Evolutionary conservation across 305 asterid genomes (phyloP).

Genomic region (Fraxinus sp.): DNA sequence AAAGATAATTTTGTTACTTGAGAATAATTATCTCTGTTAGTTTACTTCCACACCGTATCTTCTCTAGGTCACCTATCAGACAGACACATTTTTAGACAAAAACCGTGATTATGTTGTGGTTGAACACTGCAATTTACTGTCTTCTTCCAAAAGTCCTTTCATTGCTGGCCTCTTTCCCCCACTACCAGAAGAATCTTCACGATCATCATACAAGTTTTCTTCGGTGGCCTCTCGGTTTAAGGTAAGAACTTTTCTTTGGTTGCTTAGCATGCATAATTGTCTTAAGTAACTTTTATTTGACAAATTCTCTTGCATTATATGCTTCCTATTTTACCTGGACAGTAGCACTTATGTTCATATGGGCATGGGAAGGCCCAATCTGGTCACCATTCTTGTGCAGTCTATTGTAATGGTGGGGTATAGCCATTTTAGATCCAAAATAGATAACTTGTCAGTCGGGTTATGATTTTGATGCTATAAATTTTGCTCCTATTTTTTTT

Average conservation of each 20-base stretch:
- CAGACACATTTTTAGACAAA: slow-evolving; percentile 83
- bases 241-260: slow-evolving; percentile 42
- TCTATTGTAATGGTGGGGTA: neutral
- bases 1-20: slow-evolving; percentile 14
- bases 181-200: slow-evolving; percentile 79
- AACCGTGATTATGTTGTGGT: slow-evolving; percentile 97
- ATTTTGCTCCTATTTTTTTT: neutral
- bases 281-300: neutral
- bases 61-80: slow-evolving; percentile 84
- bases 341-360: neutral
- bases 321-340: neutral
- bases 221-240: slow-evolving; percentile 96
- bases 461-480: neutral
- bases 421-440: neutral
- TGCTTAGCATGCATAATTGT: neutral
- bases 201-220: slow-evolving; percentile 96
- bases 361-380: neutral
- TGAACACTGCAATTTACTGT: slow-evolving; percentile 87
- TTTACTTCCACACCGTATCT: slow-evolving; percentile 29
- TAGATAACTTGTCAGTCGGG: neutral
- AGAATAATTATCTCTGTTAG: slow-evolving; percentile 18
- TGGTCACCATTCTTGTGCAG: neutral
- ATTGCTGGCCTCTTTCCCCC: slow-evolving; percentile 81
- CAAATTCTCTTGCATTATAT: neutral
- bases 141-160: slow-evolving; percentile 81